Percentiles rank a stretch among this genome's conserved stretches.
Evolutionary conservation across 306 rosid species (phyloP).

Genomic region (Crataegus laevigata): DNA sequence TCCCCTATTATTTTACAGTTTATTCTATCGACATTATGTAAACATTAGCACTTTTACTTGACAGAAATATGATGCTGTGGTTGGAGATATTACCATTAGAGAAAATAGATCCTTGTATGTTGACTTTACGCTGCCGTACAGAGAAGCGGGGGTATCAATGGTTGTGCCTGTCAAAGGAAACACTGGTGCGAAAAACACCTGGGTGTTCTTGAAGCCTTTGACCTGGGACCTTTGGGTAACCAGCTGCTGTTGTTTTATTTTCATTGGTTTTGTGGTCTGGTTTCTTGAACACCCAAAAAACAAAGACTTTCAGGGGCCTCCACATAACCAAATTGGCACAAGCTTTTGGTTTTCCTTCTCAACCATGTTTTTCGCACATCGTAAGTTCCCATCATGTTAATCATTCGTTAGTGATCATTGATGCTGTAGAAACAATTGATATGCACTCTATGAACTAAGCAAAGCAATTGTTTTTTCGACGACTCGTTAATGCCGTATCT

Average conservation of each 20-base stretch:
- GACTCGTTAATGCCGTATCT: background rate
- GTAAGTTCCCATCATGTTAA: constrained; percentile 6
- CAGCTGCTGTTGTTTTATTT: constrained; percentile 35
- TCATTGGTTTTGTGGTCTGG: constrained; percentile 66
- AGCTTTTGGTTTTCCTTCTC: constrained; percentile 68
- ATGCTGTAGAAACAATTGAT: too few species aligned
- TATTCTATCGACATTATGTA: background rate
- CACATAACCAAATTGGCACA: constrained; percentile 44
- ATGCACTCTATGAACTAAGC: too few species aligned
- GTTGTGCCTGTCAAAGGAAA: constrained; percentile 38
- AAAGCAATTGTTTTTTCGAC: too few species aligned
- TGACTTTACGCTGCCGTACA: constrained; percentile 59
- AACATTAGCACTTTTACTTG: too few species aligned
- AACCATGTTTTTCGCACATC: constrained; percentile 51
- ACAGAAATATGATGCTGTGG: constrained; percentile 41
- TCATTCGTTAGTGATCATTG: too few species aligned
- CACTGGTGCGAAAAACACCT: constrained; percentile 26
- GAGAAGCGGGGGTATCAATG: constrained; percentile 60
- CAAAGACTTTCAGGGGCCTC: constrained; percentile 46
- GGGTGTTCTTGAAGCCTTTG: constrained; percentile 64
- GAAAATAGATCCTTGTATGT: constrained; percentile 37
- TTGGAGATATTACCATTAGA: constrained; percentile 36
- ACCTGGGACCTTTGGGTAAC: constrained; percentile 56
- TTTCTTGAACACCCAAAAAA: constrained; percentile 56
- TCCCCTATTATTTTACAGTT: background rate